Base-by-base conservation (phyloP, 768 basidiomycete species). In the Russula olivacea region DNA sequence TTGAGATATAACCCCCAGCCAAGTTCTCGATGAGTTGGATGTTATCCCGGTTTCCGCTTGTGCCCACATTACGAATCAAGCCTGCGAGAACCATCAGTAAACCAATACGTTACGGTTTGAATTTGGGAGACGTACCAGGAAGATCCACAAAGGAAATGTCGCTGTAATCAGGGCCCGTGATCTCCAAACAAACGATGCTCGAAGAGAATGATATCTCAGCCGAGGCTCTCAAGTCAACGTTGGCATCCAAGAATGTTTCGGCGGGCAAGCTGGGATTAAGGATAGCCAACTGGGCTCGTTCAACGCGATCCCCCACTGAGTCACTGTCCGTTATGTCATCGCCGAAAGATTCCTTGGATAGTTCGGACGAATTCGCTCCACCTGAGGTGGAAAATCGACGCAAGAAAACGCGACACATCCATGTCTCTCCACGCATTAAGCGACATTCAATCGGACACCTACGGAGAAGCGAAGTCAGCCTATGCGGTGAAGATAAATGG, bases 91-190 rank as follows among this genome's bases (percentile, higher is more conserved):
- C 21, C 28, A 40, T 59, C 36, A 66, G 54, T 9, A 43, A 23
- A 38, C 25, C 9, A 21, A 25, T 8, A 36, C 12, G 7, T 11
- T 10, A 55, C n/a, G 19, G 40, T 23, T 40, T 21, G 8, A 10
- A 41, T n/a, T 43, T 36, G 5, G 23, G 25, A 15, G 62, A 68
- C 58, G 45, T 55, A 52, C 66, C 72, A 6, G 73, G 73, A 1
- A 74, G 63, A 55, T 74, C 73, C 15, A 68, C 66, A 30, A 74
- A 74, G 3, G 70, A 69, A 9, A 74, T 66, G 45, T 74, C 73
- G 1, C 68, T 65, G 23, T 71, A 67, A 2, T 71, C 62, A 9
- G 64, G 67, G 2, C 73, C 72, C 0, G 64, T 60, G 32, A 74
- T 69, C 17, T 69, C 65, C 25, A 74, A 54, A 40, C 68, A 73